Evolutionary conservation across 169 alveolate genomes (phyloP), one percentile per base, ranked within the genome.

Genomic region (Fabrea salina): DNA sequence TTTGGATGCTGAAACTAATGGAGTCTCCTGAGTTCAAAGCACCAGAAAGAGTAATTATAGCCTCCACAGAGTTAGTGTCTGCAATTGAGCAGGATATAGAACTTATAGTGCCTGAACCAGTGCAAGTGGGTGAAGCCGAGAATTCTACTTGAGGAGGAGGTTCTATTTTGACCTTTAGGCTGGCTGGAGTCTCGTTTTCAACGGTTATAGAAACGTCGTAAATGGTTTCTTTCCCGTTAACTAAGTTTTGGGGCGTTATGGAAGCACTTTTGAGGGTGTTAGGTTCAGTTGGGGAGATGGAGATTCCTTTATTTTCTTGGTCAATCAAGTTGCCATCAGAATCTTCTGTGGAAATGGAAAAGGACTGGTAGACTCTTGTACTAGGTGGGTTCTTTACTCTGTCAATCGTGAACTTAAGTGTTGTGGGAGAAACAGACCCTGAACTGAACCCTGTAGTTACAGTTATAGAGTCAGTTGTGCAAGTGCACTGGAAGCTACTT

Each of bases 61-160:
- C 66, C n/a, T 70, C 27, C 0, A 50, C 39, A 25, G n/a, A n/a
- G 25, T 30, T 49, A 6, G 40, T 16, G 2, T 6, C 7, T 3
- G 13, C 32, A 2, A 0, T 27, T 13, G 59, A 43, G n/a, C 67
- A 70, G 35, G 51, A 27, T 19, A 70, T 50, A 19, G 49, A 3
- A 32, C 67, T 22, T 0, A 50, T 50, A 4, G 27, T 37, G 2
- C 39, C 16, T 30, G 40, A 22, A 27, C 27, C 27, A 22, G 79
- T 13, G 79, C 79, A 70, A 6, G 39, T 13, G 49, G 79, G 79
- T 5, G 70, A 30, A 30, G 79, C 1, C 5, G 59, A 66, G 2
- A 50, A 43, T 44, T 40, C 0, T 0, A 70, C 68, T 37, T 25
- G 19, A 0, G 51, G n/a, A 30, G 79, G 79, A 22, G 39, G 32